These are phyloP conservation scores for Coprinopsis marcescibilis DNA, from an alignment of 768 basidiomycete genomes.

Conservation along the genomic window DNA sequence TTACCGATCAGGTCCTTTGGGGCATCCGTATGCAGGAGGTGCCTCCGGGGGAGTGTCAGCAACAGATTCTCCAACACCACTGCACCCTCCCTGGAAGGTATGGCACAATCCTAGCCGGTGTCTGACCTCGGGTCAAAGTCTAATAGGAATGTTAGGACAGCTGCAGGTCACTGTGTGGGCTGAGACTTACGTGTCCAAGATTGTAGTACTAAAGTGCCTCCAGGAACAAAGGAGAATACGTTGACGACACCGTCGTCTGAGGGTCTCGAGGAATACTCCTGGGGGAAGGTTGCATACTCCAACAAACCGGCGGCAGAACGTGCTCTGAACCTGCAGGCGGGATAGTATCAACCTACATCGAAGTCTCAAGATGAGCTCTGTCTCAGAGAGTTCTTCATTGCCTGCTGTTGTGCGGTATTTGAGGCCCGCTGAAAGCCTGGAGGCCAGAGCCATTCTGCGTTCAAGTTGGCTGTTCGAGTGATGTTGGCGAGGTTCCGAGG, in stretches of 20 bases:
- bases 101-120: slow-evolving; percentile 57
- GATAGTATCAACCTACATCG: slow-evolving; percentile 31
- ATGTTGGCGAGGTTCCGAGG: slow-evolving; percentile 37
- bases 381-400: slow-evolving; percentile 44
- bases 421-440: slow-evolving; percentile 36
- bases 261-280: slow-evolving; percentile 29
- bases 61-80: slow-evolving; percentile 35
- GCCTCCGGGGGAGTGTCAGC: slow-evolving; percentile 43
- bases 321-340: slow-evolving; percentile 27
- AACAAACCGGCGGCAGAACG: slow-evolving; percentile 39
- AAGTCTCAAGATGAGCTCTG: slow-evolving; percentile 33
- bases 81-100: slow-evolving; percentile 49
- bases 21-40: slow-evolving; percentile 37
- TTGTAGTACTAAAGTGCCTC: slow-evolving; percentile 40
- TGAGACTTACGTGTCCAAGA: slow-evolving; percentile 28
- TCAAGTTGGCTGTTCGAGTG: slow-evolving; percentile 37
- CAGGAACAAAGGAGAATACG: slow-evolving; percentile 35
- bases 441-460: slow-evolving; percentile 48
- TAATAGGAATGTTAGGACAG: slow-evolving; percentile 16
- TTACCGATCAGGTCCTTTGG: slow-evolving; percentile 31
- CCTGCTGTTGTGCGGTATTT: slow-evolving; percentile 29
- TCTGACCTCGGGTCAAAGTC: slow-evolving; percentile 40
- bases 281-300: slow-evolving; percentile 52
- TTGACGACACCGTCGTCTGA: slow-evolving; percentile 47
- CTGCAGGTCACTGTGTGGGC: background rate